Base-by-base conservation (phyloP, 768 basidiomycete species). In the Tricholoma furcatifolium region DNA sequence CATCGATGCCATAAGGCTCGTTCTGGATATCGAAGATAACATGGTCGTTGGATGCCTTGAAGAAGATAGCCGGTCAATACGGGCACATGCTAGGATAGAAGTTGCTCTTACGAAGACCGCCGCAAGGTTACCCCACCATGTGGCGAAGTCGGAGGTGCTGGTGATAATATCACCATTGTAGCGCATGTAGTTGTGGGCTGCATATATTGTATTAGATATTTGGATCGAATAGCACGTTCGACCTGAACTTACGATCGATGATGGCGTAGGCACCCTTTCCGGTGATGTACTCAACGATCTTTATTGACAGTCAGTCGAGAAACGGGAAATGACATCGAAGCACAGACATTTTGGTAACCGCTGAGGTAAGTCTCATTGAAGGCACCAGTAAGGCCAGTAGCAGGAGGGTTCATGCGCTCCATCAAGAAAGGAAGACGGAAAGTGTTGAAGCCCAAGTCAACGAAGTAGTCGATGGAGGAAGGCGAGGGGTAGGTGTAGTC, bases 1-100 rank as follows among this genome's bases (percentile, higher is more conserved):
- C 82, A 52, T 77, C 71, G 52, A 84, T 82, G 53, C 67, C 80
- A 57, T 84, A 67, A 41, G 86, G 86, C 68, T 88, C 84, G 70
- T 87, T 88, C 80, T 77, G 78, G 57, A 81, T 64, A 61, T 82
- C 83, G 65, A 85, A 85, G 61, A 85, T 79, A 56, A 84, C 82
- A 23, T 74, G 67, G 55, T 54, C 53, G 71, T 84, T 78, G 27
- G 69, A 67, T 71, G 74, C 74, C 74, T 75, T 32, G 5, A 7
- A 21, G 32, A 21, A 27, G 2, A 31, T 9, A 1, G 20, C 40
- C 17, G 43, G 18, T 9, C 27, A 32, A 3, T 9, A 38, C 12
- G 0, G 30, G 10, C 14, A 15, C 9, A 30, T 12, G 38, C 10
- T 32, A 14, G 34, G 31, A 39, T 40, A 23, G 12, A 17, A 21